Base-by-base conservation (phyloP, 2,329 filamentous ascomycete genomes). In the Ampelomyces quisqualis region DNA sequence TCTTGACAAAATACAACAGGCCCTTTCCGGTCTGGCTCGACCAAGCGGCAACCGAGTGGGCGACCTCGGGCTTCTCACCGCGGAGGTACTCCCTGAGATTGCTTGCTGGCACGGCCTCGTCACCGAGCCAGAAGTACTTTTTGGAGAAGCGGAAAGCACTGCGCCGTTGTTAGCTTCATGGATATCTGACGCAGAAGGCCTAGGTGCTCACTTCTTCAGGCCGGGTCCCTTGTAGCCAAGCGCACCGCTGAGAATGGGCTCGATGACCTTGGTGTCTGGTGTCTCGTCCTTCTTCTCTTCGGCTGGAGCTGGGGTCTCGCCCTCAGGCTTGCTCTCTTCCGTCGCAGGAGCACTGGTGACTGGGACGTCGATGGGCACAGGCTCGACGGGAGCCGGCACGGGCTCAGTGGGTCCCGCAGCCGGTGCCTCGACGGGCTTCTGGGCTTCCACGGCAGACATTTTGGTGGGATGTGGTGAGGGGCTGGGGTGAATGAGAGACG, bases 11-110 rank as follows among this genome's bases (percentile, higher is more conserved):
- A 79, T 94, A 95, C 28, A 97, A 77, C 14, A 97, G 85, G 65
- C 93, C 93, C 78, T 95, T 95, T 70, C 91, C 91, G 45, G 91
- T 96, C 78, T 95, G 83, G 57, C 83, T 84, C 51, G 91, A 89
- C 89, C 93, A 96, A 23, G 93, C 86, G 57, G 83, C 85, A 58
- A 86, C 85, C 55, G 87, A 79, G 75, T 94, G 85, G 47, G 86
- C 85, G 54, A 84, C 77, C 38, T 84, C 78, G 41, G 84, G 78
- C 84, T 96, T 96, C 80, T 95, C 90, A 62, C 82, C 84, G 73
- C 90, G 88, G 58, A 94, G 78, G 77, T 91, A 96, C 59, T 78
- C 74, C 56, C 77, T 72, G 42, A 96, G 79, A 65, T 85, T 78
- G 73, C 91, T 85, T 58, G 81, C 73, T 63, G 90, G 81, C 45